A percentile compares a stretch with the other conserved stretches of the same genome.
Evolutionary conservation across 805 yeast genomes (phyloP).

Genomic region (Nakazawaea wyomingensis): DNA sequence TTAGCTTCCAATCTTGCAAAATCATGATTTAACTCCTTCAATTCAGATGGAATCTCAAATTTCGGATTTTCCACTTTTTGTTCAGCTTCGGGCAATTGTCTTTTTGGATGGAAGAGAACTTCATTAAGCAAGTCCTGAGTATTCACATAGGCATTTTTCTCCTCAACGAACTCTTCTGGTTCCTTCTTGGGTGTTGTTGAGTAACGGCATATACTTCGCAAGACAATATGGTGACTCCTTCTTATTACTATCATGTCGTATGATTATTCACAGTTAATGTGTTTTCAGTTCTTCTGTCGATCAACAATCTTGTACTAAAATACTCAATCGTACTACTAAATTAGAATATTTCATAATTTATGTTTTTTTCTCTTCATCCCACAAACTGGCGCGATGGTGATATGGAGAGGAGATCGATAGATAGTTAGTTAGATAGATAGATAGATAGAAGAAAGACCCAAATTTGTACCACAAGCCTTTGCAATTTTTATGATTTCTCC

Average conservation of each 20-base stretch:
- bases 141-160: not conserved
- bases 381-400: too few relatives aligned
- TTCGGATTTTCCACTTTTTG: not conserved
- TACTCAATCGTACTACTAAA: too few relatives aligned
- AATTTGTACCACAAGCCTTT: too few relatives aligned
- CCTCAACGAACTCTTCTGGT: conserved; percentile 1
- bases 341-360: too few relatives aligned
- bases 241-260: not conserved
- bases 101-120: conserved; percentile 2
- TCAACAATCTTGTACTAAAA: too few relatives aligned
- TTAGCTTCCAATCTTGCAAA: not conserved
- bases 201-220: not conserved
- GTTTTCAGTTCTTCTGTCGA: too few relatives aligned
- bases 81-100: not conserved
- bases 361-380: too few relatives aligned
- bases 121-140: conserved; percentile 5
- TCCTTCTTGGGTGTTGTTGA: not conserved
- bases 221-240: not conserved
- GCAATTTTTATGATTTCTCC: too few relatives aligned
- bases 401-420: too few relatives aligned
- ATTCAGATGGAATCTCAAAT: conserved; percentile 6
- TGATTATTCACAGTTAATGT: not conserved
- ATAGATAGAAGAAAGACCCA: too few relatives aligned
- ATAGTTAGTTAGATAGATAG: too few relatives aligned
- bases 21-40: not conserved